phyloP scores from a whole-genome alignment of 1,284 basidiomycete species.

The Omphalotus olearius region DNA sequence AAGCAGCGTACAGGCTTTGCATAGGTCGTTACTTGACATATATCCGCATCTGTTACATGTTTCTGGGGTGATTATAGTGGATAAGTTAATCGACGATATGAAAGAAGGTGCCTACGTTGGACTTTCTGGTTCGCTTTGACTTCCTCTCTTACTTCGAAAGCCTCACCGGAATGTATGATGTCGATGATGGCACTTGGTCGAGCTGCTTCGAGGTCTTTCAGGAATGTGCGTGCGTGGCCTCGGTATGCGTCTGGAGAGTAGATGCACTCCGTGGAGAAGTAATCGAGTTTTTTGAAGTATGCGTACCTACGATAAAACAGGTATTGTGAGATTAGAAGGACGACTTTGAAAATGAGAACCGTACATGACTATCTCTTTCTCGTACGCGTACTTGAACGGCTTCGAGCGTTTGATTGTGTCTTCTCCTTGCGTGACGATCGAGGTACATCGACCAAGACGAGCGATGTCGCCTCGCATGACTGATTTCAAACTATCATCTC shows the following conservation, averaged over 20 bases:
- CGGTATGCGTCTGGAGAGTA: conserved; percentile 98
- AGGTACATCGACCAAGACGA: conserved; percentile 88
- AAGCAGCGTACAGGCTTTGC: conserved; percentile 89
- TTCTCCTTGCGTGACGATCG: conserved; percentile 90
- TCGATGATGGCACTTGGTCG: conserved; percentile 95
- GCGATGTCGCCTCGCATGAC: conserved; percentile 98
- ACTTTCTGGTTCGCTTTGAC: conserved; percentile 73
- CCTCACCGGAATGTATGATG: conserved; percentile 95
- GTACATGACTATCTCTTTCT: conserved; percentile 99
- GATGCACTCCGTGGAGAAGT: conserved; percentile 99
- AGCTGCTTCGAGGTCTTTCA: conserved; percentile 94
- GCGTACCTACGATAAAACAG: conserved; percentile 72
- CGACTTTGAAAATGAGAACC: conserved; percentile 17
- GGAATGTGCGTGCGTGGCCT: conserved; percentile 89
- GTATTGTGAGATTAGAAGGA: conserved; percentile 5
- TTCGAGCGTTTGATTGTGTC: conserved; percentile 96
- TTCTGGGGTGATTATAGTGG: conserved; percentile 42
- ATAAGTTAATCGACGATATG: not conserved
- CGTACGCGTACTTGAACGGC: conserved; percentile 98
- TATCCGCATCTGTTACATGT: conserved; percentile 88
- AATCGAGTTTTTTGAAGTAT: conserved; percentile 97
- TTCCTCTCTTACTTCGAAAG: conserved; percentile 77
- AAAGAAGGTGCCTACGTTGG: conserved; percentile 55
- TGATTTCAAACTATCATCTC: conserved; percentile 27
- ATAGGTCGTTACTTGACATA: conserved; percentile 89